A percentile compares a stretch with the other conserved stretches of the same genome.
Conservation (phyloP, 2,329 filamentous ascomycete species). For the Beauveria bassiana region DNA sequence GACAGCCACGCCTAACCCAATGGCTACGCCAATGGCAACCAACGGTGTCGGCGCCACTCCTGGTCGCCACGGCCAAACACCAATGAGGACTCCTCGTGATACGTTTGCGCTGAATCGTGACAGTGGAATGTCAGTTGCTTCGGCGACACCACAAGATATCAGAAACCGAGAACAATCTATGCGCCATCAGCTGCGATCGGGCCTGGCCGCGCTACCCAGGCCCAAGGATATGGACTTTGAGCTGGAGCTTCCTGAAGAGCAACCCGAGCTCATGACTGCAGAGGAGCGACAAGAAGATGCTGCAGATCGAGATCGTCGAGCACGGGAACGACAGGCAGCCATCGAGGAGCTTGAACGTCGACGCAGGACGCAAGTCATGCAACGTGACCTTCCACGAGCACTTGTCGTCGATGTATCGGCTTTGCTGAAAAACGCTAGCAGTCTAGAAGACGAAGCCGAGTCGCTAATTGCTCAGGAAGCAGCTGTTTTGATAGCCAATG, state of each 20-base stretch:
- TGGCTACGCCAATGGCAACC: slow-evolving; percentile 77
- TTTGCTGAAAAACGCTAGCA: slow-evolving; percentile 56
- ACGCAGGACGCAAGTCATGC: slow-evolving; percentile 85
- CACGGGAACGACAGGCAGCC: slow-evolving; percentile 64
- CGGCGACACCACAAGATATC: slow-evolving; percentile 70
- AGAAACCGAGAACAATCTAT: slow-evolving; percentile 62
- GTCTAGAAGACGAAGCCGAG: slow-evolving; percentile 55
- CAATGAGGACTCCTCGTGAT: slow-evolving; percentile 81
- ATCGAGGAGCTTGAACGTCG: slow-evolving; percentile 70
- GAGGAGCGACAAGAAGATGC: slow-evolving; percentile 49
- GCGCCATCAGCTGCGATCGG: slow-evolving; percentile 59
- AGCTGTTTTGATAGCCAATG: slow-evolving; percentile 71
- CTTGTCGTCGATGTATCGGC: slow-evolving; percentile 61
- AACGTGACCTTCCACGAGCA: slow-evolving; percentile 73
- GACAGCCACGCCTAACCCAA: slow-evolving; percentile 86
- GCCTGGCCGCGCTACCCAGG: slow-evolving; percentile 77
- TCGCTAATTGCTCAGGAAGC: slow-evolving; percentile 68
- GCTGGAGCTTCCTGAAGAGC: slow-evolving; percentile 80
- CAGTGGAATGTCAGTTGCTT: slow-evolving; percentile 58
- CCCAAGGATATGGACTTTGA: slow-evolving; percentile 95
- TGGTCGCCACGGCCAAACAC: slow-evolving; percentile 66
- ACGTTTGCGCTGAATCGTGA: slow-evolving; percentile 75
- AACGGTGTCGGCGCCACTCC: slow-evolving; percentile 63
- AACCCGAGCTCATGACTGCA: slow-evolving; percentile 47
- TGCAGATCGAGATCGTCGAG: slow-evolving; percentile 71